Conservation (phyloP, 352 stramenopile genomes). For the Phytopythium cucurbitacearum region DNA sequence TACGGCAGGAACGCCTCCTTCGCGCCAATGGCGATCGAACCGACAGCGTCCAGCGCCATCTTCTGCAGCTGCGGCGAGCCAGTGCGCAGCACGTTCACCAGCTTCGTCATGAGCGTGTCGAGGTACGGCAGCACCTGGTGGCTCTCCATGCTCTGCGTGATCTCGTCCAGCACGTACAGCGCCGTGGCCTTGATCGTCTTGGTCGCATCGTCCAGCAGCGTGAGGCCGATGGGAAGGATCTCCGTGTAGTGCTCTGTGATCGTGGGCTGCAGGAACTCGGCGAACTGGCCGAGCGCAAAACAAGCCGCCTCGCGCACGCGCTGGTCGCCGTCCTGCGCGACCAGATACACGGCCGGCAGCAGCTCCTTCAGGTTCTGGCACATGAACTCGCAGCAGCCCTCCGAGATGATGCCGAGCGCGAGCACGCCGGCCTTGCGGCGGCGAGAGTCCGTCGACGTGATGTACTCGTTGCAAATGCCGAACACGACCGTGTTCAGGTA, state of each 20-base stretch:
- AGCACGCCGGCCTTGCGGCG: conserved; percentile 96
- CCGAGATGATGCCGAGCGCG: conserved; percentile 95
- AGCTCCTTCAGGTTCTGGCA: conserved; percentile 92
- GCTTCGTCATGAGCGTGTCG: conserved; percentile 94
- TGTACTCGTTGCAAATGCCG: conserved; percentile 83
- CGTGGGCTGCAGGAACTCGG: conserved; percentile 97
- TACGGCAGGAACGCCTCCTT: conserved; percentile 97
- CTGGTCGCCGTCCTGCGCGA: conserved; percentile 89
- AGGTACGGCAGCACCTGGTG: conserved; percentile 94
- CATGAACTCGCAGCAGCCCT: conserved; percentile 95
- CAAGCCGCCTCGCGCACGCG: conserved; percentile 95
- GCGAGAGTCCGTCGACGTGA: conserved; percentile 84
- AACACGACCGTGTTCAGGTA: conserved; percentile 81
- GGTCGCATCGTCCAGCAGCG: conserved; percentile 91
- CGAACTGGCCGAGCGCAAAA: conserved; percentile 98
- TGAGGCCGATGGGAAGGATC: conserved; percentile 96
- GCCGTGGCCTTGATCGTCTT: conserved; percentile 94
- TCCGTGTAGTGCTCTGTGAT: conserved; percentile 94
- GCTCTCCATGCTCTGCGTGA: conserved; percentile 97
- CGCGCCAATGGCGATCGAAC: conserved; percentile 94
- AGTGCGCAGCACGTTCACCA: conserved; percentile 91
- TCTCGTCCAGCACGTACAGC: conserved; percentile 98
- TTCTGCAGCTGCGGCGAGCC: conserved; percentile 94
- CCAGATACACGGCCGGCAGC: conserved; percentile 90
- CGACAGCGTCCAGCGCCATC: conserved; percentile 96